Evolutionary conservation across 352 stramenopile species (phyloP), one percentile per base, ranked within the genome.

Genomic region (Globisporangium nagaii): DNA sequence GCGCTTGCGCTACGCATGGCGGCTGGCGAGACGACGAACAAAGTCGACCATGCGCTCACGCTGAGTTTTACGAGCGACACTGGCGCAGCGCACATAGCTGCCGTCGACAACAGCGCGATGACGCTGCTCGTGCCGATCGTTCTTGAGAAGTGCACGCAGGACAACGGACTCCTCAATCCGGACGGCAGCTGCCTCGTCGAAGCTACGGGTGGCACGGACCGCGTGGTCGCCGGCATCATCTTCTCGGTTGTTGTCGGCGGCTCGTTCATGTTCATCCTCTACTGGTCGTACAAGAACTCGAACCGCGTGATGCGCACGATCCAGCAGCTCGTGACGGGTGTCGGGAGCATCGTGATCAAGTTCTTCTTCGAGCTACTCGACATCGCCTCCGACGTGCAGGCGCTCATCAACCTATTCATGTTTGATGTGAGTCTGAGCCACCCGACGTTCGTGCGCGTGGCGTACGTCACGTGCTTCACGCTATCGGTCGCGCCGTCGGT

Each of bases 251-350:
- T 66, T 1, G 34, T 66, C 1, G 32, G 46, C 9, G 40, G 46
- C 2, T 24, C 20, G 27, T 55, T 63, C 25, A 36, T 48, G 28
- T 66, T 59, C 31, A 42, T 37, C 2, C 20, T 63, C 20, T 66
- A 63, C 43, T 66, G 54, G 53, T 62, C 60, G 20, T 55, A 66
- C 60, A 62, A 56, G 20, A 48, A 66, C 43, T 59, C 59, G 32
- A 55, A 48, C 9, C 48, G 53, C 22, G 53, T 63, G 20, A 46
- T 63, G 27, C 19, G 55, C 5, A 64, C 58, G 6, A 35, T 60
- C n/a, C 35, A 50, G 5, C 35, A 34, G 37, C 36, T 64, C 11
- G 58, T 60, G 17, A 64, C 58, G 22, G 50, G 58, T 19, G 51
- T 60, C 19, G 54, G 47, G 12, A 48, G 32, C 5, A 54, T 53